Evolutionary conservation across 2,329 filamentous ascomycete species (phyloP).

Genomic region (Capronia coronata): DNA sequence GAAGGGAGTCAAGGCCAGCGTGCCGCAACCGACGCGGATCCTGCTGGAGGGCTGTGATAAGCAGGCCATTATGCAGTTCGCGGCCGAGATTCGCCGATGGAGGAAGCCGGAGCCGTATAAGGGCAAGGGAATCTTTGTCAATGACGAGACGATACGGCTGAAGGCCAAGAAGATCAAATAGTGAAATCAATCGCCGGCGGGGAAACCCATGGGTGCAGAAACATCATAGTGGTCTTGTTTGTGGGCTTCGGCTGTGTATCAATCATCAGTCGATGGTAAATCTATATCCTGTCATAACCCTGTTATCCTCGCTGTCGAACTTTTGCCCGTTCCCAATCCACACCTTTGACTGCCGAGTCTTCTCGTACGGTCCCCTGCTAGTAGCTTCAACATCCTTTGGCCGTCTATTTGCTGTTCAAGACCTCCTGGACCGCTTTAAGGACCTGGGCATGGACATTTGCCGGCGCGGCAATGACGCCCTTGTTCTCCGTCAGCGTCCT

Average conservation of each 20-base stretch:
- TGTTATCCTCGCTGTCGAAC: background rate
- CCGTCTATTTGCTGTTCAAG: constrained; percentile 45
- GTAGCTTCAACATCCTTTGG: background rate
- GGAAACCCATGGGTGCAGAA: background rate
- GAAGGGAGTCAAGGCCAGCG: constrained; percentile 72
- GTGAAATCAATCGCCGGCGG: constrained; percentile 21
- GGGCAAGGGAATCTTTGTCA: constrained; percentile 98
- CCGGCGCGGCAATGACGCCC: constrained; percentile 84
- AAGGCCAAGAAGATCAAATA: constrained; percentile 98
- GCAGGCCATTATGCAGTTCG: constrained; percentile 82
- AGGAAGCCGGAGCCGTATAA: constrained; percentile 94
- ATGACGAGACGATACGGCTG: constrained; percentile 93
- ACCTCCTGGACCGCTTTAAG: constrained; percentile 78
- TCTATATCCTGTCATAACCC: background rate
- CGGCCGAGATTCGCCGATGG: constrained; percentile 81
- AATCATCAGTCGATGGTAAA: background rate
- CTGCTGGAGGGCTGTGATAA: constrained; percentile 82
- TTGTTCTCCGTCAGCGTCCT: constrained; percentile 84
- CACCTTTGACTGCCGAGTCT: background rate
- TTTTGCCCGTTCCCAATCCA: background rate
- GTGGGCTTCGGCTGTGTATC: constrained; percentile 24
- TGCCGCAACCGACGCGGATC: constrained; percentile 84
- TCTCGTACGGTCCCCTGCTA: background rate
- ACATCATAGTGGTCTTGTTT: too few species aligned
- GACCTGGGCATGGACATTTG: constrained; percentile 66